Conservation (phyloP, 129 eudicot genomes). For the Chrysanthemum lavandulifolium region DNA sequence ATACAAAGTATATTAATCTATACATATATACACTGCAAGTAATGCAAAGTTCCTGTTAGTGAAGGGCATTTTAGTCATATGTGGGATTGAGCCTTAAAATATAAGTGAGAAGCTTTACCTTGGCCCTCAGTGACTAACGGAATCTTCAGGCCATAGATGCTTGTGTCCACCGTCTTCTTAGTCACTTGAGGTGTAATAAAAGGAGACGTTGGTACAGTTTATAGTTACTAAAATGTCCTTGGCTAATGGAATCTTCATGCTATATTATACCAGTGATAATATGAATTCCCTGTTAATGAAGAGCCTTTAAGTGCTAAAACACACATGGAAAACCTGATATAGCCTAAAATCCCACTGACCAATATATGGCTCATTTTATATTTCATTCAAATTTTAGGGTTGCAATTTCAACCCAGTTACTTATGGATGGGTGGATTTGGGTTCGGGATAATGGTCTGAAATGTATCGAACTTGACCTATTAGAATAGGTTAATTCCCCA, state of each 20-base stretch:
- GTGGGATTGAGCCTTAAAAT: background rate
- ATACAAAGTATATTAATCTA: background rate
- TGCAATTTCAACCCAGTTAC: no score
- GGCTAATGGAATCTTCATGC: slow-evolving; percentile 11
- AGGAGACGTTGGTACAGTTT: background rate
- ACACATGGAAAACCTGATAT: no score
- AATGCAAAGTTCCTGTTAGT: slow-evolving; percentile 2
- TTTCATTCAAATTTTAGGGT: no score
- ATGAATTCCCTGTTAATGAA: no score
- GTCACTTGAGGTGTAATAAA: slow-evolving; percentile 2
- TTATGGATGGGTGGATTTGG: no score
- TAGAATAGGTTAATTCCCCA: no score
- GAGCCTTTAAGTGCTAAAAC: no score
- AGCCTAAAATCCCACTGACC: slow-evolving; percentile 16
- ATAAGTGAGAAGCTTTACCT: background rate
- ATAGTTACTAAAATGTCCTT: background rate
- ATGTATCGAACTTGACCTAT: no score
- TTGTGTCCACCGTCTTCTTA: background rate
- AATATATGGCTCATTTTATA: background rate
- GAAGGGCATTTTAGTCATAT: slow-evolving; percentile 20
- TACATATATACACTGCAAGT: background rate
- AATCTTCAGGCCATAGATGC: no score
- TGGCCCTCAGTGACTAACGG: no score
- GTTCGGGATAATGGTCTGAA: no score
- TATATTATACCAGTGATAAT: no score